Conservation (phyloP, 2,329 filamentous ascomycete genomes). For the Fonsecaea pugnacius region DNA sequence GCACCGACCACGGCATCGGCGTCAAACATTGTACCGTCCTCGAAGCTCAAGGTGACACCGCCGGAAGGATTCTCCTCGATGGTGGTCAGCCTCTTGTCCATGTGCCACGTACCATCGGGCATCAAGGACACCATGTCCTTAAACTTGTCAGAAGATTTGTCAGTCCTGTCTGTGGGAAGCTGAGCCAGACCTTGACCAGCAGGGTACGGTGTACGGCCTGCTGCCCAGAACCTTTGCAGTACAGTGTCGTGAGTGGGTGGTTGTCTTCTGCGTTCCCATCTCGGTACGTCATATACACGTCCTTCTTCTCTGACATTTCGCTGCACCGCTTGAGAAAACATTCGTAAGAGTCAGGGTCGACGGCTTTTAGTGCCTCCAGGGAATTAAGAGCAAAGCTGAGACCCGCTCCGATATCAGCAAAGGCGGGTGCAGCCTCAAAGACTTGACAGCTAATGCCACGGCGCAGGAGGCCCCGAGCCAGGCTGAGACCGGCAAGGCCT, state of each 20-base stretch:
- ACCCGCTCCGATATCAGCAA: slow-evolving; percentile 29
- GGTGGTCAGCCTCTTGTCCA: slow-evolving; percentile 45
- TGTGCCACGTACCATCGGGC: slow-evolving; percentile 43
- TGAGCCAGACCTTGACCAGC: background rate
- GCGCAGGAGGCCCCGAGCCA: slow-evolving; percentile 44
- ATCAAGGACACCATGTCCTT: slow-evolving; percentile 10
- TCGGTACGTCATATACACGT: slow-evolving; percentile 9
- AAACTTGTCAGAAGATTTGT: background rate
- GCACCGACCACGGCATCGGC: slow-evolving; percentile 59
- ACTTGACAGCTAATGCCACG: slow-evolving; percentile 40
- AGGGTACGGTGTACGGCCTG: background rate
- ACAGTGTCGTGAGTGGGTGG: slow-evolving; percentile 3
- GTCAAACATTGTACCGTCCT: slow-evolving; percentile 51
- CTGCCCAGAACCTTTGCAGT: slow-evolving; percentile 11
- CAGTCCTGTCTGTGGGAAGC: background rate
- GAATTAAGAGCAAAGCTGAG: slow-evolving; percentile 22
- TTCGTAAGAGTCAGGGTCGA: slow-evolving; percentile 49
- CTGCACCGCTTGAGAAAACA: slow-evolving; percentile 40
- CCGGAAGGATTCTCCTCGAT: slow-evolving; percentile 38
- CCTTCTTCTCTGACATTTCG: slow-evolving; percentile 9
- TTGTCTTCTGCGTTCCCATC: slow-evolving; percentile 5
- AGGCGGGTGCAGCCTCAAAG: slow-evolving; percentile 30
- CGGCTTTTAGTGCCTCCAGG: slow-evolving; percentile 37
- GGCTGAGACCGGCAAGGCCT: slow-evolving; percentile 46
- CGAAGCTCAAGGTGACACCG: slow-evolving; percentile 45